A percentile compares a stretch with the other conserved stretches of the same genome.
Evolutionary conservation across 139 green algal species (phyloP).

Genomic region (Picochlorum sp.): DNA sequence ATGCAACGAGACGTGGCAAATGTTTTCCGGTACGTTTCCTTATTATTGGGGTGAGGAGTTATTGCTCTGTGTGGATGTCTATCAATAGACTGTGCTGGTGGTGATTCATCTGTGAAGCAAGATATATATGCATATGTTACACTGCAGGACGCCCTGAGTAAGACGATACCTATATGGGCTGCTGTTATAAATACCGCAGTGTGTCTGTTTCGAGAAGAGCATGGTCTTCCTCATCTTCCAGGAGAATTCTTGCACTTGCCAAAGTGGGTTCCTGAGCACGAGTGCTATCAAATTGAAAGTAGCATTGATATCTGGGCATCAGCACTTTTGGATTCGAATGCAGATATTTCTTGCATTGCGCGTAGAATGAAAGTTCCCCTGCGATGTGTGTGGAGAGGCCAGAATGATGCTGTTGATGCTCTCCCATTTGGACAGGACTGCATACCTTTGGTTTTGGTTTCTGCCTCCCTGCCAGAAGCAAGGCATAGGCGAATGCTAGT

Average conservation of each 20-base stretch:
- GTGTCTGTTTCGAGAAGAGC: conserved; percentile 14
- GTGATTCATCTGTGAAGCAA: too few relatives aligned
- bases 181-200: conserved; percentile 71
- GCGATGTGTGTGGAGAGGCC: conserved; percentile 80
- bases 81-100: too few relatives aligned
- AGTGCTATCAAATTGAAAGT: conserved; percentile 55
- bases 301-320: conserved; percentile 65
- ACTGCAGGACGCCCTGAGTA: conserved; percentile 87
- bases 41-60: too few relatives aligned
- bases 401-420: conserved; percentile 35
- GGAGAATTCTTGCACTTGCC: conserved; percentile 63
- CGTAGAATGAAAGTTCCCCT: conserved; percentile 70
- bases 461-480: conserved; percentile 52
- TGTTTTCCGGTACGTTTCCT: too few relatives aligned
- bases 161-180: conserved; percentile 91
- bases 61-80: too few relatives aligned
- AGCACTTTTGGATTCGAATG: conserved; percentile 36
- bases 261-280: conserved; percentile 63
- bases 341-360: conserved; percentile 17
- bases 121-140: too few relatives aligned
- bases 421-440: too few relatives aligned
- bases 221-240: not conserved
- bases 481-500: conserved; percentile 10
- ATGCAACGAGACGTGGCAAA: conserved; percentile 85
- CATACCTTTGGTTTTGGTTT: conserved; percentile 82